Percentiles rank a stretch among this genome's conserved stretches.
These are phyloP conservation scores for Vigna unguiculata DNA, from an alignment of 306 rosid genomes.

Conservation along the genomic window DNA sequence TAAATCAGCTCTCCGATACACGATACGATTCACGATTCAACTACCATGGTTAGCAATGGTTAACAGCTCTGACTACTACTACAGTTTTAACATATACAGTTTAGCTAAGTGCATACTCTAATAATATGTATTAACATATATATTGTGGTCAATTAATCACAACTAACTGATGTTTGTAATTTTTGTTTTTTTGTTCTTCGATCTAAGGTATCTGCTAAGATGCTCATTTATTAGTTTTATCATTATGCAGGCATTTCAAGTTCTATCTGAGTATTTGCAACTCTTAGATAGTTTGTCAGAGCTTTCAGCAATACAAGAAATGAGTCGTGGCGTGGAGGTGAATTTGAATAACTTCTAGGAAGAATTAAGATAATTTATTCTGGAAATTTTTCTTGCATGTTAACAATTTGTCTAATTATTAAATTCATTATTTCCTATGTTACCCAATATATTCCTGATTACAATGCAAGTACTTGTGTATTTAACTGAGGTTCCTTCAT, in stretches of 20 bases:
- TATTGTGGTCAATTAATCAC: slow-evolving; percentile 36
- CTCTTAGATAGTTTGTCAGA: slow-evolving; percentile 88
- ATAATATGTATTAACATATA: slow-evolving; percentile 33
- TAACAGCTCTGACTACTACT: too few species aligned
- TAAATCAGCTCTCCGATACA: too few species aligned
- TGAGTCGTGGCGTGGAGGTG: slow-evolving; percentile 95
- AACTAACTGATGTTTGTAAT: slow-evolving; percentile 16
- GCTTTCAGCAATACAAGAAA: slow-evolving; percentile 91
- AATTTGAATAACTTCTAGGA: slow-evolving; percentile 47
- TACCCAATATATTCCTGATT: slow-evolving; percentile 23
- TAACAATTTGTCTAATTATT: slow-evolving; percentile 6
- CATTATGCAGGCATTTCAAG: slow-evolving; percentile 91
- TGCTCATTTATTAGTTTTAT: slow-evolving; percentile 39
- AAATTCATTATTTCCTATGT: neutral
- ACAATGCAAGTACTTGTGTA: slow-evolving; percentile 34
- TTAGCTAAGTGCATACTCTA: neutral
- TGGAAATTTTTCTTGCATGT: slow-evolving; percentile 8
- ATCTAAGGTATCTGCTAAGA: slow-evolving; percentile 35
- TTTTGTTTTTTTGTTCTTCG: slow-evolving; percentile 19
- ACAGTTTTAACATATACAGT: too few species aligned
- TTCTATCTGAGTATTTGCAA: slow-evolving; percentile 93
- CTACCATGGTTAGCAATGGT: too few species aligned
- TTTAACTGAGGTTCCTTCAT: slow-evolving; percentile 28
- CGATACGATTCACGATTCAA: too few species aligned
- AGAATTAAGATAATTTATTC: slow-evolving; percentile 34